Evolutionary conservation across 2,329 filamentous ascomycete species (phyloP).

Genomic region (Fusarium sp.): DNA sequence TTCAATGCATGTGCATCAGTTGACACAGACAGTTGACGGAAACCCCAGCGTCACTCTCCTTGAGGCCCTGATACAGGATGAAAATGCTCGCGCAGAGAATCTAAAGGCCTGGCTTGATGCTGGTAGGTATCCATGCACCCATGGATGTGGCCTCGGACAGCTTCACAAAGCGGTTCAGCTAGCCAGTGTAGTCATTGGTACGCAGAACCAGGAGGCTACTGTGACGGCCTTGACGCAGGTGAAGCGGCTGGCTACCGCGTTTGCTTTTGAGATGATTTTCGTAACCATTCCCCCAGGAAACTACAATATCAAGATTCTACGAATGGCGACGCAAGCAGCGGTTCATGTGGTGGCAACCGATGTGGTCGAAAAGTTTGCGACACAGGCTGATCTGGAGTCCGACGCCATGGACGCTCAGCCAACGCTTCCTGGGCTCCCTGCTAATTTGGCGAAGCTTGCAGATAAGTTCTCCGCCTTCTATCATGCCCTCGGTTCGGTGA

Average conservation of each 20-base stretch:
- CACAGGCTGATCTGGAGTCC: background rate
- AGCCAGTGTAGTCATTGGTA: background rate
- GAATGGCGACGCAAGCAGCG: background rate
- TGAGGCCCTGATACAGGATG: background rate
- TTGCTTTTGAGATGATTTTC: background rate
- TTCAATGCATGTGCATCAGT: background rate
- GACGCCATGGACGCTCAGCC: background rate
- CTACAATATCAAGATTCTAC: too few species aligned
- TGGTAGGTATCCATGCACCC: background rate
- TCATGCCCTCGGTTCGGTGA: background rate
- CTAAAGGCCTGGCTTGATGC: background rate
- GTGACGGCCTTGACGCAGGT: background rate
- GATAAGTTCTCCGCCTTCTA: background rate
- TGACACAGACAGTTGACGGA: background rate
- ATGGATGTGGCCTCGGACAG: background rate
- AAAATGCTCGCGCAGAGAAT: background rate
- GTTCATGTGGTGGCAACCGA: background rate
- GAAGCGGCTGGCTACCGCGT: background rate
- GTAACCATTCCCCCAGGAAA: too few species aligned
- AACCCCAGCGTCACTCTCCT: background rate
- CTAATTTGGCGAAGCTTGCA: background rate
- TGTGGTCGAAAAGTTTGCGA: background rate
- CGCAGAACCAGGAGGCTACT: background rate
- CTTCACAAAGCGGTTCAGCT: fast-evolving
- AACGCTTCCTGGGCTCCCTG: background rate